A percentile compares a stretch with the other conserved stretches of the same genome.
These are phyloP conservation scores for Ustilago loliicola DNA, from an alignment of 1,284 basidiomycete species.

Conservation along the genomic window DNA sequence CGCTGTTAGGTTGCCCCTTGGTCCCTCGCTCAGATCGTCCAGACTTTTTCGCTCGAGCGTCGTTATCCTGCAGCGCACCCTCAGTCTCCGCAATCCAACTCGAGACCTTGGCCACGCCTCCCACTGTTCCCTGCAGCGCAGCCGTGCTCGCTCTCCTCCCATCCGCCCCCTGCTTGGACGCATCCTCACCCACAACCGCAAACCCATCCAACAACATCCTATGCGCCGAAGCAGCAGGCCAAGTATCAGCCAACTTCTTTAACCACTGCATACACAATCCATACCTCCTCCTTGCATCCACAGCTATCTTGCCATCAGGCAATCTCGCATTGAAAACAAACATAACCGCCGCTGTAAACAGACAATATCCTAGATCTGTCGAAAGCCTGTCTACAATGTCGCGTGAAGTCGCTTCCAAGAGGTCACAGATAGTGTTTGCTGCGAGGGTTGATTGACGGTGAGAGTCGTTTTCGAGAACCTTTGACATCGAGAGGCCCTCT, in stretches of 20 bases:
- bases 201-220: constrained; percentile 64
- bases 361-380: constrained; percentile 62
- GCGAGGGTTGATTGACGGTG: constrained; percentile 55
- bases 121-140: constrained; percentile 31
- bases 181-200: constrained; percentile 54
- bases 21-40: not conserved
- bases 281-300: constrained; percentile 54
- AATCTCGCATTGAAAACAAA: constrained; percentile 64
- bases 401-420: constrained; percentile 50
- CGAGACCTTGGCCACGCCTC: constrained; percentile 26
- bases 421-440: constrained; percentile 60
- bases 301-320: constrained; percentile 36
- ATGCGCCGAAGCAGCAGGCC: constrained; percentile 64
- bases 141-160: constrained; percentile 30
- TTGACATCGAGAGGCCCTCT: constrained; percentile 48
- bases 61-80: constrained; percentile 22
- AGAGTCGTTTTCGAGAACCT: constrained; percentile 53
- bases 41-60: not conserved
- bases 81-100: constrained; percentile 54
- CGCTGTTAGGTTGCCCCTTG: not conserved
- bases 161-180: constrained; percentile 31
- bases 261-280: constrained; percentile 61
- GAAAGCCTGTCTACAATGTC: constrained; percentile 58
- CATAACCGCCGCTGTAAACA: constrained; percentile 65
- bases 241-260: constrained; percentile 56